Evolutionary conservation across 768 basidiomycete genomes (phyloP), one percentile per base, ranked within the genome.

Genomic region (Pisolithus albus): DNA sequence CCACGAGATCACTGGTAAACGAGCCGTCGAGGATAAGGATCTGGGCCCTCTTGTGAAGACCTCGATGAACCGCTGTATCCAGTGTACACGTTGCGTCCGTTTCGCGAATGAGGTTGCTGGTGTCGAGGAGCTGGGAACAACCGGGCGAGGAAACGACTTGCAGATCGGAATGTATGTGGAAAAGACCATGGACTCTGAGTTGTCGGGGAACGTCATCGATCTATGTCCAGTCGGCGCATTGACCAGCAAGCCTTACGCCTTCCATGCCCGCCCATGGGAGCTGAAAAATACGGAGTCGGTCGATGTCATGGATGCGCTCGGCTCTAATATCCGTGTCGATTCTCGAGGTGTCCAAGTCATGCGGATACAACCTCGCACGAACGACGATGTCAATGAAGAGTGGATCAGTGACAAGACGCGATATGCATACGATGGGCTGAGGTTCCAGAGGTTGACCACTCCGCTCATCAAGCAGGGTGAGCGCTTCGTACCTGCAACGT

Each of bases 351-450:
- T 95, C 5, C 83, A 91, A 67, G 95, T 98, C 56, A 98, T 98
- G 94, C 86, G 96, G 46, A 80, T 99, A 59, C 93, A 96, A 64
- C 96, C 96, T 1, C 81, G 88, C 62, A 89, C 91, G 46, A 98
- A 97, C 66, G 96, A 98, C 69, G 90, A 96, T 59, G 85, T 99
- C 57, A 99, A 99, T 68, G 96, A 99, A 74, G 96, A 99, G 69
- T 98, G 96, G 96, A 95, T 99, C 67, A 92, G 81, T 69, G 96
- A 99, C 78, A 99, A 99, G 79, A 93, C 95, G 2, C 88, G 96
- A 52, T 93, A 92, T 68, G 89, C 95, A 1, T 88, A 93, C 68
- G 96, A 99, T 61, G 96, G 96, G 9, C 79, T 99, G 30, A 83
- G 83, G 62, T 95, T 92, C 78, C 96, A 99, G 68, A 87, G 95